These are phyloP conservation scores for Capronia epimyces DNA, from an alignment of 2,329 filamentous ascomycete species.

Conservation along the genomic window DNA sequence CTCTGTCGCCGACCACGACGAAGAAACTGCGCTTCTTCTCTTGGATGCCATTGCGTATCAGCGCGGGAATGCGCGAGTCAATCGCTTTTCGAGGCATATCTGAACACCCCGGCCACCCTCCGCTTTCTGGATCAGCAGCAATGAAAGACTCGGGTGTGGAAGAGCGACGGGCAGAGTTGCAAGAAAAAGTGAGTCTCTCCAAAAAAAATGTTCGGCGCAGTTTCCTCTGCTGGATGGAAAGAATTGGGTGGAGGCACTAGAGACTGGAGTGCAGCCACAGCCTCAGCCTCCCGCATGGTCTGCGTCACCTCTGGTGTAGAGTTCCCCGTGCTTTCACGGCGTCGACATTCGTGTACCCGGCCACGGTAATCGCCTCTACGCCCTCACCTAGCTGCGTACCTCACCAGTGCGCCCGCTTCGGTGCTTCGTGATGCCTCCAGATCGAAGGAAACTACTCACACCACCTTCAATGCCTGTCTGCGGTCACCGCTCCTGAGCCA, in stretches of 20 bases:
- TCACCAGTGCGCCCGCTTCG: background rate
- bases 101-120: slow-evolving; percentile 18
- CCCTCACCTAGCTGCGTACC: too few relatives aligned
- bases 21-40: slow-evolving; percentile 99
- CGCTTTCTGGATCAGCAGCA: slow-evolving; percentile 2
- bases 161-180: background rate
- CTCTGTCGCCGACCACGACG: slow-evolving; percentile 86
- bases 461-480: background rate
- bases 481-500: background rate
- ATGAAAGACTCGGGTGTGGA: background rate
- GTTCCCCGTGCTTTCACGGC: too few relatives aligned
- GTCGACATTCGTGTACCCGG: too few relatives aligned
- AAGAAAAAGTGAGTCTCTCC: slow-evolving; percentile 10
- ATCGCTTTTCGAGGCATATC: slow-evolving; percentile 51
- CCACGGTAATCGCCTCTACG: too few relatives aligned
- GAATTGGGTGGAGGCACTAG: background rate
- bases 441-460: slow-evolving; percentile 6
- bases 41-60: slow-evolving; percentile 83
- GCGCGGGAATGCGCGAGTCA: slow-evolving; percentile 82
- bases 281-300: background rate
- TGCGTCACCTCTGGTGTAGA: background rate
- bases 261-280: background rate
- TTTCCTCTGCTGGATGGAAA: slow-evolving; percentile 3
- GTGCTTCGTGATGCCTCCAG: slow-evolving; percentile 13
- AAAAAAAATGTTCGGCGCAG: slow-evolving; percentile 21